Conservation (phyloP, 352 stramenopile species). For the Phytophthora boehmeriae region DNA sequence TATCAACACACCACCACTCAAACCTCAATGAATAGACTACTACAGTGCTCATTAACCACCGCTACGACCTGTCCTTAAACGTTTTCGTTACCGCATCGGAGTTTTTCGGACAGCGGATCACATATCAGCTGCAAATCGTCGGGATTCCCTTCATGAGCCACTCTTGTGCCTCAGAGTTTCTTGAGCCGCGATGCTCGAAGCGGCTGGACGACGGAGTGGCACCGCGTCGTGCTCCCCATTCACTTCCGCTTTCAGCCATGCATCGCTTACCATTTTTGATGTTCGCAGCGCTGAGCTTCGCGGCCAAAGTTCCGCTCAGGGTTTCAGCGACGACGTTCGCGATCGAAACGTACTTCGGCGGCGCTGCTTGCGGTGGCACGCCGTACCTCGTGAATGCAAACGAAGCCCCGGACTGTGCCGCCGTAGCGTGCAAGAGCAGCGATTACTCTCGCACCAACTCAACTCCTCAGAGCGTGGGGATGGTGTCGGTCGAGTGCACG, state of each 20-base stretch:
- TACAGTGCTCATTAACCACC: too few relatives aligned
- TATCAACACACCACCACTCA: not conserved
- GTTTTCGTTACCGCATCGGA: too few relatives aligned
- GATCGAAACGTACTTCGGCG: not conserved
- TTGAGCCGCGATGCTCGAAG: too few relatives aligned
- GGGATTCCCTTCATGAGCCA: too few relatives aligned
- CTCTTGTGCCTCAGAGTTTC: too few relatives aligned
- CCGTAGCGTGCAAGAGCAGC: not conserved
- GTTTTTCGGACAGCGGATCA: too few relatives aligned
- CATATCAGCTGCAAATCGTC: too few relatives aligned
- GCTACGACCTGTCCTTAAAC: too few relatives aligned
- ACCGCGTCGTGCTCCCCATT: too few relatives aligned
- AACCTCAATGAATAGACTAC: too few relatives aligned
- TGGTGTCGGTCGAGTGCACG: not conserved
- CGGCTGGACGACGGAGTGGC: too few relatives aligned
- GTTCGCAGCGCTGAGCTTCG: not conserved
- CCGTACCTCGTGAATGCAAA: constrained; percentile 5
- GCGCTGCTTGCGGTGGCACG: not conserved
- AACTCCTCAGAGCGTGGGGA: not conserved
- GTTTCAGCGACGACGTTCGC: not conserved
- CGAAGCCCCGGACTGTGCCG: not conserved
- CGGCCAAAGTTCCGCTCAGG: not conserved
- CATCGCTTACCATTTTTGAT: too few relatives aligned
- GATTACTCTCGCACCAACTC: not conserved
- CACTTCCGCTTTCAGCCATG: not conserved